Base-by-base conservation (phyloP, 176 grass and related monocot species). In the Oryza officinalis region DNA sequence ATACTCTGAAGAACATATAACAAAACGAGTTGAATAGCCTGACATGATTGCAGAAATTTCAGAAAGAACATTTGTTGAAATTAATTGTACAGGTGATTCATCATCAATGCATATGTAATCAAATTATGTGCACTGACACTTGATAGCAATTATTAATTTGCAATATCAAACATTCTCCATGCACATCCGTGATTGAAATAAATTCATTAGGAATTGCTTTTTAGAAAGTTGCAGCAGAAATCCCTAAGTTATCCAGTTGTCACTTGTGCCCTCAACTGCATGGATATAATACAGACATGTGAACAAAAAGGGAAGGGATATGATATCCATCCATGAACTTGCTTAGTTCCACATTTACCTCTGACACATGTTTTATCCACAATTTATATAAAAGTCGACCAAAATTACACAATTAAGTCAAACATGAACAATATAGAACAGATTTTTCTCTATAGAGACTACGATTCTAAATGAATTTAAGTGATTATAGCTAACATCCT, bases 391-490 rank as follows among this genome's bases (percentile, higher is more conserved):
- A 64, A 79, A 66, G 18, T n/a, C 10, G 40, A 72, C 40, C 0
- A 26, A 26, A 27, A 1, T 46, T 27, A 9, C 23, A 23, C 70
- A 45, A 72, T 27, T 70, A 46, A 72, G 6, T 8, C 25, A 9
- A 26, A 27, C 23, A 3, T 28, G 4, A 13, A 27, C 22, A 27
- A 41, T 41, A 10, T 41, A 41, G 22, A 26, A 35, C 4, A 17
- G 17, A 8, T 13, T 67, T 43, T 11, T 70, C 45, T 26, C 20
- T 80, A 40, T 23, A 59, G 47, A 14, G 26, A 18, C 14, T 27
- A 72, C 35, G 8, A 13, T 72, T 26, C 22, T 59, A 33, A 59
- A 81, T 20, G 70, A 47, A 81, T 71, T 67, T 41, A n/a, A 28
- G 14, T 26, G 20, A 66, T 5, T n/a, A 27, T 26, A 14, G 1